Evolutionary conservation across 441 rosid species (phyloP), one percentile per base, ranked within the genome.

Genomic region (Geranium incanum): DNA sequence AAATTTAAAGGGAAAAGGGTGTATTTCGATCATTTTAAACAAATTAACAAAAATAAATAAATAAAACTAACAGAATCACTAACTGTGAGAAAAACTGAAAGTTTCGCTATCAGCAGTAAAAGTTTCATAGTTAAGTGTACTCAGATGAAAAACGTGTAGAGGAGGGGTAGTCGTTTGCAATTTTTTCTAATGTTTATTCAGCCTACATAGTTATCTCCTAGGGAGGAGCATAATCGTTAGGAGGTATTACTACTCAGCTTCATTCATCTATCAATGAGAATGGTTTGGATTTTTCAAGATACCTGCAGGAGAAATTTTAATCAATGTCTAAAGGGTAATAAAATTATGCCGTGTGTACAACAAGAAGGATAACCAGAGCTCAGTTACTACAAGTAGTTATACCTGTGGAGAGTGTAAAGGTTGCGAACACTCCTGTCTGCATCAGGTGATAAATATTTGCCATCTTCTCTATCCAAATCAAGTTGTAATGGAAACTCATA

Each of bases 401-500:
- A 85, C 88, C 88, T 82, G 82, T 85, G 88, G 43, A 85, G 83
- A 28, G 84, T 77, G 76, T 82, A 85, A 68, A 85, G 83, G 70
- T 85, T 85, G 72, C 88, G 83, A 63, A 82, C 83, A 16, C 79
- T 82, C 82, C 83, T 82, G 72, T 85, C 81, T 38, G 86, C 84
- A 0, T 82, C 88, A 37, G 84, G 83, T 21, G 86, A 85, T 67
- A 85, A 75, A 73, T 85, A 85, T 71, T 85, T 85, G 36, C 84
- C 83, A 71, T 73, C 71, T 43, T 76, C 86, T 1, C 80, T 78
- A 59, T 85, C 88, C 75, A 85, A 84, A 76, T 85, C 88, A 75
- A 85, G 88, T 83, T 85, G 85, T 71, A 81, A 67, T 43, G 88
- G 88, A 62, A 85, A 85, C 72, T 85, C 88, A 48, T 85, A 85